Conservation (phyloP, 345 rosid genomes). For the Gossypium rotundifolium region DNA sequence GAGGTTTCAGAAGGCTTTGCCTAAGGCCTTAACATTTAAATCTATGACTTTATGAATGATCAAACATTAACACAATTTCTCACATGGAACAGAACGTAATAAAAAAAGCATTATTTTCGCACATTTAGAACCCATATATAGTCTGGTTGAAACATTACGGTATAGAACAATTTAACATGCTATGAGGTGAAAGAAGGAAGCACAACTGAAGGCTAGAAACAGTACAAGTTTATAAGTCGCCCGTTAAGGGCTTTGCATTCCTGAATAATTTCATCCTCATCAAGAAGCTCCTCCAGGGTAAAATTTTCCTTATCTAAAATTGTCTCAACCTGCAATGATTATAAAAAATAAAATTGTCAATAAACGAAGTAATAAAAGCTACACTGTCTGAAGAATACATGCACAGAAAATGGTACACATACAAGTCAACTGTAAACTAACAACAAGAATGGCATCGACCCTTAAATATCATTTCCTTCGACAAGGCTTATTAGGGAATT, state of each 20-base stretch:
- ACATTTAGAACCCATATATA: neutral
- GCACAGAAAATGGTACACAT: neutral
- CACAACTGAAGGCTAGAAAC: neutral
- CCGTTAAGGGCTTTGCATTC: conserved; percentile 92
- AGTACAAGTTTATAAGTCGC: conserved; percentile 83
- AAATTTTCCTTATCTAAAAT: conserved; percentile 81
- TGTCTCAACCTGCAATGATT: conserved; percentile 66
- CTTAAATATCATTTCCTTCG: neutral
- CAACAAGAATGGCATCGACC: neutral
- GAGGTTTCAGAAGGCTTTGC: neutral
- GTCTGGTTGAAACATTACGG: neutral
- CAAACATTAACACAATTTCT: neutral
- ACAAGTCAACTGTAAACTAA: neutral
- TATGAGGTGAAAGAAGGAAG: neutral
- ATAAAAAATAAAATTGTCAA: neutral
- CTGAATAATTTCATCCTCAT: conserved; percentile 95
- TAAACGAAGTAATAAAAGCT: neutral
- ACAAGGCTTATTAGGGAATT: neutral
- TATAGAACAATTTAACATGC: neutral
- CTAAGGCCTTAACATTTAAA: neutral
- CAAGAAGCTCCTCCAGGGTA: conserved; percentile 89
- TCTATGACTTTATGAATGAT: neutral
- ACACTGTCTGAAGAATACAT: neutral
- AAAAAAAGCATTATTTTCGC: neutral
- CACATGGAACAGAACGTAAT: neutral